Conservation (phyloP, 192 early-diverging fungal species). For the Backusella circina region DNA sequence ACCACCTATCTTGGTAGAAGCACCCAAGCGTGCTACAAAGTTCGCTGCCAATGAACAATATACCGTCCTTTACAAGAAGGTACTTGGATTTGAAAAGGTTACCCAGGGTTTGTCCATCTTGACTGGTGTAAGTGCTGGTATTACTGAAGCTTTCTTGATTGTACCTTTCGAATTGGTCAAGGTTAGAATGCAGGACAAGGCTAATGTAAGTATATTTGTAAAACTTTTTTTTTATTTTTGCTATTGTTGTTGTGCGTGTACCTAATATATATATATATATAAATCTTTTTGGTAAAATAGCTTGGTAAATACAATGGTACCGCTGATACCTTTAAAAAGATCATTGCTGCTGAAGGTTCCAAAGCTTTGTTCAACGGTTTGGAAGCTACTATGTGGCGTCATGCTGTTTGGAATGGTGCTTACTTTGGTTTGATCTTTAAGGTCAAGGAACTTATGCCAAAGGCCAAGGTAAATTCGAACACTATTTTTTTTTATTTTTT, state of each 20-base stretch:
- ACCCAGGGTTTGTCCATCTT: constrained; percentile 73
- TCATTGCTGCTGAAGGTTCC: constrained; percentile 75
- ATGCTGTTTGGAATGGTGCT: constrained; percentile 95
- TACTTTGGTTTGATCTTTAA: constrained; percentile 86
- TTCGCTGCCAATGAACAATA: constrained; percentile 95
- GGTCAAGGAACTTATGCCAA: constrained; percentile 72
- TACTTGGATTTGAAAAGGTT: constrained; percentile 73
- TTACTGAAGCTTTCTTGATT: constrained; percentile 90
- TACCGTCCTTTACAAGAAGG: constrained; percentile 57
- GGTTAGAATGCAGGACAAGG: constrained; percentile 86
- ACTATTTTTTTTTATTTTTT: neutral
- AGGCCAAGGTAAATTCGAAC: constrained; percentile 41
- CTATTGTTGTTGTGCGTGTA: neutral
- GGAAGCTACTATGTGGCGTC: constrained; percentile 92
- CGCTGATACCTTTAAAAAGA: constrained; percentile 74
- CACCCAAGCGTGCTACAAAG: constrained; percentile 96
- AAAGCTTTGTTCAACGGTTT: constrained; percentile 87
- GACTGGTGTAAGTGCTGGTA: constrained; percentile 87
- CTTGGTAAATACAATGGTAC: constrained; percentile 84
- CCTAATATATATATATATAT: neutral
- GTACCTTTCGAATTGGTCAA: constrained; percentile 93
- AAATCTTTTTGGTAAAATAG: constrained; percentile 21
- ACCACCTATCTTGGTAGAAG: constrained; percentile 94
- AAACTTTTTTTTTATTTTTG: neutral
- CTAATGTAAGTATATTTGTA: constrained; percentile 31